phyloP scores from a whole-genome alignment of 2,329 filamentous ascomycete genomes.

The Daldinia sp. region DNA sequence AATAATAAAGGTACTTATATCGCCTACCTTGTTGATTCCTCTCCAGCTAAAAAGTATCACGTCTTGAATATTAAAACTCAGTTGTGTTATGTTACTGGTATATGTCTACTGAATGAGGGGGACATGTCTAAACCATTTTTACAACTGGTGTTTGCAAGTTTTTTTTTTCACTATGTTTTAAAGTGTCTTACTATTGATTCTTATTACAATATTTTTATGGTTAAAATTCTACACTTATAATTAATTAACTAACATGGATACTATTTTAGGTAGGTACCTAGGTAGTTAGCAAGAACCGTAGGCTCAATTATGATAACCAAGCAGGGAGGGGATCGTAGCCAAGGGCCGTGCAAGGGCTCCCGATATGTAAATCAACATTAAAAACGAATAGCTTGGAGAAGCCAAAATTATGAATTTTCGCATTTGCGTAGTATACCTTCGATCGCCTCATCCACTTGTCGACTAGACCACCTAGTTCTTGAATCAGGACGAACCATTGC shows the following conservation, averaged over 20 bases:
- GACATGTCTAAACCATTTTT: neutral
- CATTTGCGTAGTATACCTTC: constrained; percentile 38
- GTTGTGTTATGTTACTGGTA: neutral
- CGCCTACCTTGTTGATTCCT: neutral
- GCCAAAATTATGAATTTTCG: constrained; percentile 1
- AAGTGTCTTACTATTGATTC: neutral
- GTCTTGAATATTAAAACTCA: neutral
- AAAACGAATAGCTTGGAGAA: neutral
- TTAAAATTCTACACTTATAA: too few species aligned
- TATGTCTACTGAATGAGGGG: neutral
- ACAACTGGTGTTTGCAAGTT: neutral
- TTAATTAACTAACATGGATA: neutral
- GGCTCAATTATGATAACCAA: neutral
- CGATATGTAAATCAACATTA: neutral
- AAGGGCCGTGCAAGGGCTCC: neutral
- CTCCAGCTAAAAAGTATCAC: too few species aligned
- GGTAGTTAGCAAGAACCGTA: neutral
- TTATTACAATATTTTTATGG: too few species aligned
- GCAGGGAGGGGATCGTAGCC: neutral
- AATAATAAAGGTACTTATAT: neutral
- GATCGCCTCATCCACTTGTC: constrained; percentile 43
- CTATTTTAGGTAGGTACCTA: too few species aligned
- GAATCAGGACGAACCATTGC: constrained; percentile 47
- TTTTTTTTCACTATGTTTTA: neutral
- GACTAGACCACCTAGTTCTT: constrained; percentile 42